A percentile compares a stretch with the other conserved stretches of the same genome.
phyloP scores from a whole-genome alignment of 305 asterid genomes.

The Coffea humblotiana region DNA sequence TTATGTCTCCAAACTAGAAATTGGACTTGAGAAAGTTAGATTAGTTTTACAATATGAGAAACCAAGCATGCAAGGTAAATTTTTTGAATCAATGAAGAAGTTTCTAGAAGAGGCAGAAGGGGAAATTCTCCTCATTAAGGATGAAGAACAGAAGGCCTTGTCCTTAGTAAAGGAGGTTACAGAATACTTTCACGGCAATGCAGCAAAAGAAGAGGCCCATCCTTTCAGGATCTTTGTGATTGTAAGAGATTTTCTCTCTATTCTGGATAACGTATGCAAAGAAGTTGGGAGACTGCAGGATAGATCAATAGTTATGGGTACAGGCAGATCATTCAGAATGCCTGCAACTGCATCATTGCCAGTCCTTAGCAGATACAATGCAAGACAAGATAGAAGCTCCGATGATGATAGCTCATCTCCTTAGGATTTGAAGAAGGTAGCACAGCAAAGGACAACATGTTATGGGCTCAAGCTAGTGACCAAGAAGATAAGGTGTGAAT shows the following conservation, averaged over 20 bases:
- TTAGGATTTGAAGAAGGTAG: constrained; percentile 10
- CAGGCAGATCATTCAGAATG: constrained; percentile 75
- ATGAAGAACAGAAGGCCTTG: constrained; percentile 58
- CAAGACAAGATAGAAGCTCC: constrained; percentile 32
- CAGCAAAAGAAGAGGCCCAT: constrained; percentile 92
- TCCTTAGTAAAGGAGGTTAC: constrained; percentile 78
- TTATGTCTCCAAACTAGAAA: constrained; percentile 76
- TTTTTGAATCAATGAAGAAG: constrained; percentile 64
- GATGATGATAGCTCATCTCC: constrained; percentile 42
- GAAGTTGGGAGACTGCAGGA: constrained; percentile 82
- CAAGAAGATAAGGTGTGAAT: neutral
- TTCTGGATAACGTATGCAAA: constrained; percentile 78
- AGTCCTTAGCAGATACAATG: constrained; percentile 60
- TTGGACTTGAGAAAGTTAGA: constrained; percentile 72
- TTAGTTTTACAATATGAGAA: constrained; percentile 52
- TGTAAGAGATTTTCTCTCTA: constrained; percentile 73
- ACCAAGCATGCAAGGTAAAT: constrained; percentile 50
- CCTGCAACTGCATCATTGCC: constrained; percentile 62
- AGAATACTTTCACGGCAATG: constrained; percentile 86
- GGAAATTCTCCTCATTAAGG: constrained; percentile 56
- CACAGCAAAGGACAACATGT: neutral
- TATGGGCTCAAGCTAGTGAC: neutral
- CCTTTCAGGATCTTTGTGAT: constrained; percentile 85
- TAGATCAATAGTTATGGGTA: constrained; percentile 57
- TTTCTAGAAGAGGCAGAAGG: constrained; percentile 64